Evolutionary conservation across 2,329 filamentous ascomycete genomes (phyloP), one percentile per base, ranked within the genome.

Genomic region (Orbilia javanica): DNA sequence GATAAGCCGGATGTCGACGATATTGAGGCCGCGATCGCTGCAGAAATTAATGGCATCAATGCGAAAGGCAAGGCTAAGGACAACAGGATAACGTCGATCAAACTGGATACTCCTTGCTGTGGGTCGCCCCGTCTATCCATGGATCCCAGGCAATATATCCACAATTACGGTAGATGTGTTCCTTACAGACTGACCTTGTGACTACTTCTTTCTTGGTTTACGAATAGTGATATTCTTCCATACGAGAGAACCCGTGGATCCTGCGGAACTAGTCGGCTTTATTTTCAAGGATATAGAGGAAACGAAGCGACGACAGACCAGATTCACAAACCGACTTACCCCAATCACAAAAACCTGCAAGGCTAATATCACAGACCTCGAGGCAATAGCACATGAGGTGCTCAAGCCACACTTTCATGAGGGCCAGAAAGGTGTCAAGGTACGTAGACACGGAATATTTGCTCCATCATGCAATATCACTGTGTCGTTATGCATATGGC

Each of bases 11-110:
- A 83, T 13, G 60, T 60, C 18, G 85, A 85, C n/a, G 91, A 93
- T 81, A 93, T 96, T 80, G 92, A 94, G 82, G 87, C 89, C 4
- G 88, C 90, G 29, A 93, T 96, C 80, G 83, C 89, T 80, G 90
- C 89, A 82, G 93, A 96, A 84, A 84, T 96, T n/a, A 87, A 87
- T 29, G 86, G 85, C 1, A 88, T 94, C 81, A 89, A 88, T 68
- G 82, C 85, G 29, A 83, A 83, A 44, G 81, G 84, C 31, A 82
- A 82, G n/a, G 83, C 83, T 62, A 88, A 86, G 81, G 85, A 86
- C 76, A 86, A 86, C 79, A 85, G 85, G 53, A 88, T 91, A 82
- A 86, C 85, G n/a, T 85, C 87, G 11, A 83, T 89, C 68, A 86
- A 84, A 80, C 79, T 88, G 46, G 85, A 87, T 62, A 85, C 86